phyloP scores from a whole-genome alignment of 805 yeast genomes.

The Myxozyma melibiosi region DNA sequence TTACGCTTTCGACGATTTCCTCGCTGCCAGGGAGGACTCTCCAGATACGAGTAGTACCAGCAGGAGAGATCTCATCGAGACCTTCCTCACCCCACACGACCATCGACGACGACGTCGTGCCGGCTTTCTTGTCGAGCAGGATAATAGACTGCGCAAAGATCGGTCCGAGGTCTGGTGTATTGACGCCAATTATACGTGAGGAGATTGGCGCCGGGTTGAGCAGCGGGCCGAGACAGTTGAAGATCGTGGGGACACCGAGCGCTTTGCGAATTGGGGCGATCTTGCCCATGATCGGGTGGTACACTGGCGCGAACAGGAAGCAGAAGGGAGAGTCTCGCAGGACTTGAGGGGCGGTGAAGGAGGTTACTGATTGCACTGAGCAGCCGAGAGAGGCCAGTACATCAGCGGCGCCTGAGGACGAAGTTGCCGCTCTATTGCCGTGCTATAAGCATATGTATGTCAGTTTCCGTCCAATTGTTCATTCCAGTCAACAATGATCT shows the following conservation, averaged over 20 bases:
- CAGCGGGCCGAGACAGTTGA: constrained; percentile 91
- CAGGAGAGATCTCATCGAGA: constrained; percentile 90
- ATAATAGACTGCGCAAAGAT: constrained; percentile 83
- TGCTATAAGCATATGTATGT: constrained; percentile 49
- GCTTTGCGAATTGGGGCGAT: constrained; percentile 77
- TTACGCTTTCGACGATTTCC: constrained; percentile 36
- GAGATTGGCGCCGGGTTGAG: constrained; percentile 83
- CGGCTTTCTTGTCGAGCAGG: constrained; percentile 55
- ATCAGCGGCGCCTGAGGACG: constrained; percentile 93
- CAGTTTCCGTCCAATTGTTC: neutral
- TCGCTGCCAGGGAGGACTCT: constrained; percentile 46
- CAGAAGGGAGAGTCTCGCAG: constrained; percentile 54
- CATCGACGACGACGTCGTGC: constrained; percentile 57
- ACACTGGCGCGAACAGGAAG: constrained; percentile 88
- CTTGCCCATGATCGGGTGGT: constrained; percentile 86
- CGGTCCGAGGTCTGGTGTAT: constrained; percentile 73
- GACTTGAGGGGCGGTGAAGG: constrained; percentile 60
- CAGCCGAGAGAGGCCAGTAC: constrained; percentile 78
- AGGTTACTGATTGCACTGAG: constrained; percentile 70
- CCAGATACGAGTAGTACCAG: constrained; percentile 84
- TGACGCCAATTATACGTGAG: constrained; percentile 88
- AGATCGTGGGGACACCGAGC: constrained; percentile 88
- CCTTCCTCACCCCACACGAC: constrained; percentile 94
- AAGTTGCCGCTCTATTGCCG: constrained; percentile 96
- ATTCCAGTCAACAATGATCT: neutral